Percentiles rank a stretch among this genome's conserved stretches.
phyloP scores from a whole-genome alignment of 257 asterid genomes.

The Primulina huaijiensis region DNA sequence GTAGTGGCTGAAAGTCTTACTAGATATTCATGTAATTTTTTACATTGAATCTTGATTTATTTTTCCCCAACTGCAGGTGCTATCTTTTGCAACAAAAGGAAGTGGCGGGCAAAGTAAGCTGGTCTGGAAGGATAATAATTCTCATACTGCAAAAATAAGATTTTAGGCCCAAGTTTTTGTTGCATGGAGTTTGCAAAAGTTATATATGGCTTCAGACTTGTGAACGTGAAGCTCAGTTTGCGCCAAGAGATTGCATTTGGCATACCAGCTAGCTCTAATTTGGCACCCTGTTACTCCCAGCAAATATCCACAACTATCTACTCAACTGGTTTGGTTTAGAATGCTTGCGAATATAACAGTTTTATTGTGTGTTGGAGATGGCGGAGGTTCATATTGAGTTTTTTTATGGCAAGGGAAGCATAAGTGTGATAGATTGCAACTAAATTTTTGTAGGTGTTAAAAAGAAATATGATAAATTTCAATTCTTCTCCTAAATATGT shows the following conservation, averaged over 20 bases:
- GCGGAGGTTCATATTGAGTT: conserved; percentile 19
- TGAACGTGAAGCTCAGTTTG: background rate
- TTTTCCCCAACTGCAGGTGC: conserved; percentile 54
- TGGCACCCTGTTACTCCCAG: conserved; percentile 6
- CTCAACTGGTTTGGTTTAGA: conserved; percentile 17
- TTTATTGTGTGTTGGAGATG: conserved; percentile 1
- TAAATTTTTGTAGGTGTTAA: conserved; percentile 9
- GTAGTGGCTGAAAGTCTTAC: conserved; percentile 24
- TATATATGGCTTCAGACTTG: conserved; percentile 7
- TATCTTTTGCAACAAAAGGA: conserved; percentile 73
- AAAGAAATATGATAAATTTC: background rate
- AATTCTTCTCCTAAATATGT: background rate
- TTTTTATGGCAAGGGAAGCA: conserved; percentile 23
- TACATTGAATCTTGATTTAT: conserved; percentile 23
- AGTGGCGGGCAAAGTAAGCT: conserved; percentile 86
- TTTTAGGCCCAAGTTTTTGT: conserved; percentile 31
- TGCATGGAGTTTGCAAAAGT: conserved; percentile 17
- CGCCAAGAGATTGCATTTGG: conserved; percentile 22
- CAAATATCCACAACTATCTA: background rate
- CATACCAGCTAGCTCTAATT: conserved; percentile 24
- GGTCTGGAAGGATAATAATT: conserved; percentile 61
- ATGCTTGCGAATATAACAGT: conserved; percentile 19
- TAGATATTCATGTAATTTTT: conserved; percentile 19
- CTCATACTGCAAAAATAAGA: conserved; percentile 42
- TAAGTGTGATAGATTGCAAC: conserved; percentile 15